phyloP scores from a whole-genome alignment of 176 grass and related monocot species.

The Carex scoparia region DNA sequence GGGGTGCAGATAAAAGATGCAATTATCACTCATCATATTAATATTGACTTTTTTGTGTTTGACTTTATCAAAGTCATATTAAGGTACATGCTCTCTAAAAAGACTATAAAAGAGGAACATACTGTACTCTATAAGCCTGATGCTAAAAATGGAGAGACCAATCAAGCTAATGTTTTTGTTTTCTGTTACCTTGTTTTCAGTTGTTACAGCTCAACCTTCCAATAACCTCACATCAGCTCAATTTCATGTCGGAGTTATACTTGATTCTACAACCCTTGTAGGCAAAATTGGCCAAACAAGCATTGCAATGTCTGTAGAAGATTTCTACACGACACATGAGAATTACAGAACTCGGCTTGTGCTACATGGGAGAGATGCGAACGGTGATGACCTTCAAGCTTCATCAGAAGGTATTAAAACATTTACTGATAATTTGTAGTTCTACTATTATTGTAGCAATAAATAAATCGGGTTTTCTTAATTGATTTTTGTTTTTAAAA shows the following conservation, averaged over 20 bases:
- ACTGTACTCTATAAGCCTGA: background rate
- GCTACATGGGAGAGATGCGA: constrained; percentile 46
- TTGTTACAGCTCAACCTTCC: background rate
- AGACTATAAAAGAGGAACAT: background rate
- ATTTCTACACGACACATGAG: constrained; percentile 38
- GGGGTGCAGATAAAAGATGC: too few relatives aligned
- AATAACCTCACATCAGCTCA: background rate
- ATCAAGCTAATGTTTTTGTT: background rate
- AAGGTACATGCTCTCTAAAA: too few relatives aligned
- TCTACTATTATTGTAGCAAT: too few relatives aligned
- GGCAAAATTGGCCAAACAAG: constrained; percentile 42
- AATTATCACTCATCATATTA: too few relatives aligned
- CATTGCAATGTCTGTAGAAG: constrained; percentile 53
- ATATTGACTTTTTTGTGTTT: too few relatives aligned
- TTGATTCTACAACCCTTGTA: constrained; percentile 23
- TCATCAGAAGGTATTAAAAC: constrained; percentile 19
- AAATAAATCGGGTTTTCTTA: too few relatives aligned
- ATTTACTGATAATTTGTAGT: background rate
- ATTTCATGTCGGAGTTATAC: constrained; percentile 38
- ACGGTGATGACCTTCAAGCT: constrained; percentile 29
- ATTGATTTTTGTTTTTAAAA: too few relatives aligned
- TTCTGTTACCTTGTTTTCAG: background rate
- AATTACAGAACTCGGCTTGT: constrained; percentile 38
- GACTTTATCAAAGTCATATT: too few relatives aligned
- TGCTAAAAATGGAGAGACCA: background rate